Evolutionary conservation across 129 eudicot genomes (phyloP), one percentile per base, ranked within the genome.

Genomic region (carrot (Daucus carota)): DNA sequence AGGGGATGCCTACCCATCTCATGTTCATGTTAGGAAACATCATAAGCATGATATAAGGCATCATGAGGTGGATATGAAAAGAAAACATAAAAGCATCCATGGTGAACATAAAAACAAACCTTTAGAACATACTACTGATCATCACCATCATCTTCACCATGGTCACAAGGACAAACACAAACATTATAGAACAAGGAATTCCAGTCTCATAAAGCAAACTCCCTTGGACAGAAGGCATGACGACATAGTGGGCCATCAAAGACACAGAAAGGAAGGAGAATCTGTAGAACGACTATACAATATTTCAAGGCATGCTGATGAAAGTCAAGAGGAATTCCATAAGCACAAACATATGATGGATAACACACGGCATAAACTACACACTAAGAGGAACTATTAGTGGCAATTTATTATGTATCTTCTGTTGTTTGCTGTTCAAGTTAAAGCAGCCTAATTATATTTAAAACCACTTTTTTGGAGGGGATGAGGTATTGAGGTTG

Each of bases 141-240:
- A 83, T 68, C 77, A 77, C 29, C 76, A 89, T 60, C 80, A 82
- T 72, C 80, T 79, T 66, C 92, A 86, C 66, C 92, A 85, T 82
- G 92, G 82, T 66, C 90, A 88, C 62, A 90, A 89, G 78, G 85
- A 85, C 40, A 86, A 85, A 80, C 92, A 79, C 72, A 90, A 82
- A 79, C 96, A 84, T 84, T 82, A 83, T 10, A 68, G 78, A 78
- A 82, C 70, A 67, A 82, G 77, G 88, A 78, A 81, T 20, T 76
- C 78, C 28, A 80, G 83, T 77, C 32, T 74, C 59, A 63, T 48
- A 60, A 62, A 52, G 33, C 81, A 83, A 50, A 67, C 87, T 70
- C 66, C 75, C 42, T 33, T 77, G 72, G 76, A 80, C 17, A 79
- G 57, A 74, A 76, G 81, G 41, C 84, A 81, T 29, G 86, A 86